Percentiles rank a stretch among this genome's conserved stretches.
phyloP scores from a whole-genome alignment of 2,329 filamentous ascomycete genomes.

The Aspergillus proliferans region DNA sequence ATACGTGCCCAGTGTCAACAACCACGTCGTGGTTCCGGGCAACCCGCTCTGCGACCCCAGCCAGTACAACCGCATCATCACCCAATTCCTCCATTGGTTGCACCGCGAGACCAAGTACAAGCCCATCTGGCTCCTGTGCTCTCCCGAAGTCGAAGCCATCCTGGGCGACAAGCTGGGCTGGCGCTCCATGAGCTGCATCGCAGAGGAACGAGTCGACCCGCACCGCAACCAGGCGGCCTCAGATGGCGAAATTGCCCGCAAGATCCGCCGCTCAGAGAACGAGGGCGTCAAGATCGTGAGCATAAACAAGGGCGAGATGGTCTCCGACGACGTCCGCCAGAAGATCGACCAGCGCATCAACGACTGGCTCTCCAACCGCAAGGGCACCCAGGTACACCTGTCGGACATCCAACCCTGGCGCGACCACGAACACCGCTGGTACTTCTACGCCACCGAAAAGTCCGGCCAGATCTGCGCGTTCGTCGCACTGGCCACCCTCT shows the following conservation, averaged over 20 bases:
- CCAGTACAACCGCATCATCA: conserved; percentile 69
- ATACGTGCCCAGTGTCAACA: conserved; percentile 65
- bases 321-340: conserved; percentile 60
- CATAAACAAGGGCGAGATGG: conserved; percentile 57
- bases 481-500: conserved; percentile 75
- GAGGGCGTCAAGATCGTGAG: conserved; percentile 78
- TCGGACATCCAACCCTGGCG: conserved; percentile 88
- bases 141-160: conserved; percentile 68
- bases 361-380: conserved; percentile 73
- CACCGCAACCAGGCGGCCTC: conserved; percentile 60
- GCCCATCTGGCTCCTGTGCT: conserved; percentile 85
- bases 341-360: conserved; percentile 67
- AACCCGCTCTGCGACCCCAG: conserved; percentile 76
- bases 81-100: conserved; percentile 68
- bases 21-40: conserved; percentile 77
- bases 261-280: conserved; percentile 72
- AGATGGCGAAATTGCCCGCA: conserved; percentile 62
- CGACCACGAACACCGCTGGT: conserved; percentile 74
- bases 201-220: conserved; percentile 80
- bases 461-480: conserved; percentile 68
- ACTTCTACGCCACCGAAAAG: conserved; percentile 71
- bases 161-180: conserved; percentile 75
- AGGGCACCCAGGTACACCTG: conserved; percentile 80
- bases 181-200: conserved; percentile 81
- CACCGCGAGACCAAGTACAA: conserved; percentile 65